Percentiles rank a stretch among this genome's conserved stretches.
These are phyloP conservation scores for Fomitiporia mediterranea DNA, from an alignment of 1,284 basidiomycete genomes.

Conservation along the genomic window DNA sequence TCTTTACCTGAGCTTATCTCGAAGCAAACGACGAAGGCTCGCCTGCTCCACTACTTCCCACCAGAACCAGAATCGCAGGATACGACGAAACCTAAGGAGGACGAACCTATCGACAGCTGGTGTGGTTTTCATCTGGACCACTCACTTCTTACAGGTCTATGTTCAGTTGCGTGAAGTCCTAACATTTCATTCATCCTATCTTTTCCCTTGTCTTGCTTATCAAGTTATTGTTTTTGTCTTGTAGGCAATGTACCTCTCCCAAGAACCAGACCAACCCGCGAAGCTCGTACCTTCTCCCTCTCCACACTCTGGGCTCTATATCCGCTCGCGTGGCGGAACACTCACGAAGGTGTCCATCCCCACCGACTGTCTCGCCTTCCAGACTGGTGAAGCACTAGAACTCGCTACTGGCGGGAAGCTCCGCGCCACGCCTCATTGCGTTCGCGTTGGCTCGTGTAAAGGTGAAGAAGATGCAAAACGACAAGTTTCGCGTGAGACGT, in stretches of 20 bases:
- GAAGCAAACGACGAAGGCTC: slow-evolving; percentile 71
- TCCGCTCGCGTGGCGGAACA: slow-evolving; percentile 73
- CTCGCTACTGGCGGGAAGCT: slow-evolving; percentile 74
- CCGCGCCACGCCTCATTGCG: slow-evolving; percentile 88
- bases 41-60: slow-evolving; percentile 90
- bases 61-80: slow-evolving; percentile 39
- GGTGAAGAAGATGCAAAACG: slow-evolving; percentile 33
- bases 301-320: slow-evolving; percentile 79
- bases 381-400: slow-evolving; percentile 90
- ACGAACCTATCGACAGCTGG: slow-evolving; percentile 74
- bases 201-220: neutral
- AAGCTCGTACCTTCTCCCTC: slow-evolving; percentile 62
- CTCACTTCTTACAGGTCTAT: slow-evolving; percentile 84
- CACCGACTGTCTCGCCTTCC: slow-evolving; percentile 77
- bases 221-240: slow-evolving; percentile 36
- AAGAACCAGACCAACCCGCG: slow-evolving; percentile 38
- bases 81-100: slow-evolving; percentile 35
- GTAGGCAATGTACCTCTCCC: slow-evolving; percentile 76
- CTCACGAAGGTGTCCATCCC: slow-evolving; percentile 83
- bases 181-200: neutral
- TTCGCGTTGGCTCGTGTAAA: slow-evolving; percentile 54
- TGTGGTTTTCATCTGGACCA: slow-evolving; percentile 84
- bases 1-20: slow-evolving; percentile 61
- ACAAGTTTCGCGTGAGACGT: slow-evolving; percentile 74
- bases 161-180: slow-evolving; percentile 46